A percentile compares a stretch with the other conserved stretches of the same genome.
phyloP scores from a whole-genome alignment of 2,329 filamentous ascomycete genomes.

The Rosellinia necatrix region DNA sequence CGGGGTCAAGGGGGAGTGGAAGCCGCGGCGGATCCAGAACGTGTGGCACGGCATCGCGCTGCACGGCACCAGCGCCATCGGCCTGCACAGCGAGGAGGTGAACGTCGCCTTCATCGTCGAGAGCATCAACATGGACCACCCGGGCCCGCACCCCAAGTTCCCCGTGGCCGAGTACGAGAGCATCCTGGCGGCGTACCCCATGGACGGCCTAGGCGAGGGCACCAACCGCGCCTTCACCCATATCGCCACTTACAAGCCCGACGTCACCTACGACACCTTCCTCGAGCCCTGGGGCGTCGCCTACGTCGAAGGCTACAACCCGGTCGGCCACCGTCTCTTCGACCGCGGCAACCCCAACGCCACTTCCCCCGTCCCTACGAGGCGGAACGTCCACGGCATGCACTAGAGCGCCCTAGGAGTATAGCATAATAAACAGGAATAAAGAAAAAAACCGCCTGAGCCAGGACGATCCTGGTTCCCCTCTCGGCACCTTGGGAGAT shows the following conservation, averaged over 20 bases:
- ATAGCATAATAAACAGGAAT: not conserved
- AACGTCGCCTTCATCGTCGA: slow-evolving; percentile 30
- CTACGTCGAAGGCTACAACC: slow-evolving; percentile 22
- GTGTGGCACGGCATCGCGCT: slow-evolving; percentile 36
- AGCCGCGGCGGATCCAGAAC: slow-evolving; percentile 28
- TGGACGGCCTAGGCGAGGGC: slow-evolving; percentile 29
- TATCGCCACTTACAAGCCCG: slow-evolving; percentile 30
- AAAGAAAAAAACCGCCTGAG: not conserved
- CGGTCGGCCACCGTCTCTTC: slow-evolving; percentile 25
- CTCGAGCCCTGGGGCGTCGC: slow-evolving; percentile 25
- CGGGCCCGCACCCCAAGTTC: slow-evolving; percentile 25
- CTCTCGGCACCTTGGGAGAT: not conserved
- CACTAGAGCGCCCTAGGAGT: not conserved
- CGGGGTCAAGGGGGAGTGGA: slow-evolving; percentile 30
- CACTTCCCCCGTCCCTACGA: slow-evolving; percentile 7
- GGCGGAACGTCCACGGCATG: slow-evolving; percentile 11
- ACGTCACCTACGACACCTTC: slow-evolving; percentile 28
- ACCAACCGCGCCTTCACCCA: slow-evolving; percentile 34
- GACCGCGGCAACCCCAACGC: slow-evolving; percentile 23
- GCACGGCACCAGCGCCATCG: slow-evolving; percentile 35
- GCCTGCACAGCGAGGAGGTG: slow-evolving; percentile 29
- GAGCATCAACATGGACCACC: slow-evolving; percentile 34
- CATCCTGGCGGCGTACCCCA: slow-evolving; percentile 26
- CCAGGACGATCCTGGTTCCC: not conserved
- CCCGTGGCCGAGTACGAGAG: slow-evolving; percentile 26